Evolutionary conservation across 306 rosid species (phyloP), one percentile per base, ranked within the genome.

Genomic region (Hylodesmum podocarpum): DNA sequence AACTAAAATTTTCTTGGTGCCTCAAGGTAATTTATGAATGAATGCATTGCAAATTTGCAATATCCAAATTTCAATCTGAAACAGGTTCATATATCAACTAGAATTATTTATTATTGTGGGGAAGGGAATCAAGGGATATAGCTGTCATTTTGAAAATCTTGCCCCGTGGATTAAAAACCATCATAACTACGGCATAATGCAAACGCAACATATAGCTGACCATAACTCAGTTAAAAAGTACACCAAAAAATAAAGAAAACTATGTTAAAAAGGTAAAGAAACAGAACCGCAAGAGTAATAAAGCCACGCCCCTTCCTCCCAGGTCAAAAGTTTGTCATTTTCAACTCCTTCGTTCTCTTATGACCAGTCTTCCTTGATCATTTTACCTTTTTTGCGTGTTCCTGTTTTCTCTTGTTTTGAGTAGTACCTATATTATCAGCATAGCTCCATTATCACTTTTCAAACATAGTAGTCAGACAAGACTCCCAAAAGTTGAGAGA

Each of bases 91-190:
- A 79, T 61, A 28, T 69, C 77, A 24, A 27, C 7, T 14, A 22
- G 33, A 74, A 75, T 70, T 40, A 70, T 53, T 82, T 19, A 71
- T 64, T 31, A 65, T 62, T 83, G 33, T 70, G 43, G 6, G 75
- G 34, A 41, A 50, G 37, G 10, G 53, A 39, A 6, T 70, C 27
- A 41, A 50, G 37, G 10, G 53, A 39, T 11, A 34, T 75, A 61
- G 73, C 73, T 81, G 82, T 72, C 81, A 53, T 82, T 31, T 82
- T 75, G 80, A 78, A 80, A 70, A 66, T 77, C 16, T 76, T 71
- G 14, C 22, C 21, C 27, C 66, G 29, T 16, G 58, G 15, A 69
- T 28, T 31, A 66, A 39, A 78, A 79, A 70, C 13, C 84, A 75
- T 88, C 81, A 78, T 78, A 78, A 37, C 64, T 78, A 43, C 62